These are phyloP conservation scores for Dictyostelium discoideum DNA, from an alignment of 78 protist genomes.

Conservation along the genomic window DNA sequence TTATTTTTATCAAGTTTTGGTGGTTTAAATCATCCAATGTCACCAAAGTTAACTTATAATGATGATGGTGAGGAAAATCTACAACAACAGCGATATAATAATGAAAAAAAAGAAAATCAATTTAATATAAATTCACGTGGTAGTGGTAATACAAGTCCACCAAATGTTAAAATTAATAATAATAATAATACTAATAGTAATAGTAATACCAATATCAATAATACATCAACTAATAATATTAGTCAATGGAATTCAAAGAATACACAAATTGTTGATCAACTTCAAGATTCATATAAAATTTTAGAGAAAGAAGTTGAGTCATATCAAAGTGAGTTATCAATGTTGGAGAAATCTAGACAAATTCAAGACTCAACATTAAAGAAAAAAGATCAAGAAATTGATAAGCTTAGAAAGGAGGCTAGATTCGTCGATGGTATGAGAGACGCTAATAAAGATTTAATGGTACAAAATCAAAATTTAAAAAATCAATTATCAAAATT, in stretches of 20 bases:
- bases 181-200: not conserved
- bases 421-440: constrained; percentile 70
- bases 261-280: constrained; percentile 37
- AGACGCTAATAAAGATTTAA: constrained; percentile 65
- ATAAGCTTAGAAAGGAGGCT: constrained; percentile 29
- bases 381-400: constrained; percentile 61
- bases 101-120: not conserved
- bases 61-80: not conserved
- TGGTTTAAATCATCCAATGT: constrained; percentile 74
- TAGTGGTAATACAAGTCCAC: constrained; percentile 5
- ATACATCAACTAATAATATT: not conserved
- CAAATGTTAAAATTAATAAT: not conserved
- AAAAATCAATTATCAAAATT: constrained; percentile 35
- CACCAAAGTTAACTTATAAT: constrained; percentile 57
- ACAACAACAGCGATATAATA: too few relatives aligned
- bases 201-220: not conserved
- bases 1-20: constrained; percentile 27
- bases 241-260: constrained; percentile 30
- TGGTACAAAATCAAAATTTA: constrained; percentile 55
- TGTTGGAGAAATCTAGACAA: constrained; percentile 24
- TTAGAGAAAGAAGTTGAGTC: constrained; percentile 51
- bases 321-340: constrained; percentile 34
- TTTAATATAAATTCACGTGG: not conserved
- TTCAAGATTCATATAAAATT: constrained; percentile 29
- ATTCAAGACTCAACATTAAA: constrained; percentile 23